These are phyloP conservation scores for Eutrema heterophyllum DNA, from an alignment of 345 rosid genomes.

Conservation along the genomic window DNA sequence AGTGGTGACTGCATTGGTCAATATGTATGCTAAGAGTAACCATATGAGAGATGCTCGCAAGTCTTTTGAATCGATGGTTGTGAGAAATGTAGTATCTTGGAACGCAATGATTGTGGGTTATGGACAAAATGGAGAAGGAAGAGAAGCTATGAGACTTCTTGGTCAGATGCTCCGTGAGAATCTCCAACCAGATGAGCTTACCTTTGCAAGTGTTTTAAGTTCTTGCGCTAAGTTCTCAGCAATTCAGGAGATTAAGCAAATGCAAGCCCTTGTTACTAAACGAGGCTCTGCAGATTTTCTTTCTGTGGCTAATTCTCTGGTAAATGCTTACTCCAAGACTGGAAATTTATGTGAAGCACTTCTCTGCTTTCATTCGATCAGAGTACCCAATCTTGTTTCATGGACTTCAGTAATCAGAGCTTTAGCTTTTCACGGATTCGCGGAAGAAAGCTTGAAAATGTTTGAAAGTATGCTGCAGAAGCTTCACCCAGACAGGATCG, in stretches of 20 bases:
- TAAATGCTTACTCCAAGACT: conserved; percentile 52
- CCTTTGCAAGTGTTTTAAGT: conserved; percentile 55
- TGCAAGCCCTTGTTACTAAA: conserved; percentile 46
- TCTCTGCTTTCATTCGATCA: conserved; percentile 41
- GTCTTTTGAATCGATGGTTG: conserved; percentile 51
- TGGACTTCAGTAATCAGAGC: conserved; percentile 68
- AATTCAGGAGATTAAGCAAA: conserved; percentile 41
- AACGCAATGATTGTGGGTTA: conserved; percentile 61
- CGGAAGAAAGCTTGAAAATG: conserved; percentile 41
- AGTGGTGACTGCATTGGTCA: conserved; percentile 56
- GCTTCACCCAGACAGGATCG: conserved; percentile 53
- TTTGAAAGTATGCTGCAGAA: conserved; percentile 46
- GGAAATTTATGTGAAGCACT: conserved; percentile 48
- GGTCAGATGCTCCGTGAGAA: conserved; percentile 37
- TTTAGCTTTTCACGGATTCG: conserved; percentile 52
- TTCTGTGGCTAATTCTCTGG: conserved; percentile 53
- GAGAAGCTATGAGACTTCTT: conserved; percentile 52
- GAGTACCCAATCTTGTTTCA: conserved; percentile 49
- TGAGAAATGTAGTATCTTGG: conserved; percentile 63
- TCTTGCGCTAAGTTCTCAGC: conserved; percentile 44
- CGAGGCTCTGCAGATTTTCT: conserved; percentile 35
- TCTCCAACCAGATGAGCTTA: conserved; percentile 52
- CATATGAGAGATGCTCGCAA: conserved; percentile 37
- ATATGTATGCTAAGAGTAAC: conserved; percentile 53
- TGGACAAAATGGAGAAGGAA: conserved; percentile 45